Percentiles rank a stretch among this genome's conserved stretches.
Conservation (phyloP, 306 rosid species). For the Cucumis sativus region Cucumber_9930_V3 NC_026658.2:20654001-20654500, state of each 20-base stretch:
- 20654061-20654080: not conserved
- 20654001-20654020: not conserved
- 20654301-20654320: not conserved
- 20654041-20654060: not conserved
- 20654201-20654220: conserved; percentile 91
- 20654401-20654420: too few species aligned
- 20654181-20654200: conserved; percentile 86
- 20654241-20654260: not conserved
- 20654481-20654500: too few species aligned
- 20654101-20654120: not conserved
- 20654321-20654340: not conserved
- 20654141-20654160: conserved; percentile 94
- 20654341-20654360: not conserved
- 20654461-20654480: too few species aligned
- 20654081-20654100: not conserved
- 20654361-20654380: not conserved
- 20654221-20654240: conserved; percentile 42
- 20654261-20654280: not conserved
- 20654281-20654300: not conserved
- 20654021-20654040: not conserved
- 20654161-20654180: conserved; percentile 92
- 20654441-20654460: too few species aligned
- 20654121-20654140: conserved; percentile 5
- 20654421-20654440: too few species aligned
- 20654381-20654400: too few species aligned